These are phyloP conservation scores for Beauveria sp. DNA, from an alignment of 2,329 filamentous ascomycete genomes.

Conservation along the genomic window DNA sequence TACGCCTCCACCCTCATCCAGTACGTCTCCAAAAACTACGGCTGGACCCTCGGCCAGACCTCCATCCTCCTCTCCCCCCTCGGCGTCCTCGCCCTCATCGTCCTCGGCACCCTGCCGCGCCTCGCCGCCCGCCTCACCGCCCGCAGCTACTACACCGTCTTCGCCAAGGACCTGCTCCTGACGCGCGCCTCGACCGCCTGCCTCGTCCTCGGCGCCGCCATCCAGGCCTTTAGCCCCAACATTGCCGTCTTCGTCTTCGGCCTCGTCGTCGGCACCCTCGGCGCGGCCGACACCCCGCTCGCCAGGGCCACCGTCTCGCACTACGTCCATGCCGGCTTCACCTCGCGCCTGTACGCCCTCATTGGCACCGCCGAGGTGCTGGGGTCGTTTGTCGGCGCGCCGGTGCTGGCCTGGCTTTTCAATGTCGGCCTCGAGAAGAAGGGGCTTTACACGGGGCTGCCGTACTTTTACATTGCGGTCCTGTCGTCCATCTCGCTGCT, in stretches of 20 bases:
- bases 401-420: slow-evolving; percentile 32
- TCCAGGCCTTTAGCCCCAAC: slow-evolving; percentile 27
- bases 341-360: slow-evolving; percentile 33
- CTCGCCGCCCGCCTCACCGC: slow-evolving; percentile 24
- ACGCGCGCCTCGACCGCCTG: slow-evolving; percentile 26
- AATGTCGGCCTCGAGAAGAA: slow-evolving; percentile 27
- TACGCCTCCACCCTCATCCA: slow-evolving; percentile 30
- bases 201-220: slow-evolving; percentile 24
- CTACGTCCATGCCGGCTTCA: slow-evolving; percentile 29
- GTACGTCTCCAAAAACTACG: slow-evolving; percentile 37
- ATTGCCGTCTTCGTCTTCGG: slow-evolving; percentile 29
- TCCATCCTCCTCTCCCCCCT: slow-evolving; percentile 34
- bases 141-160: slow-evolving; percentile 21
- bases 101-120: slow-evolving; percentile 29
- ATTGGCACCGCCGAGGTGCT: slow-evolving; percentile 32
- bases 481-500: slow-evolving; percentile 22
- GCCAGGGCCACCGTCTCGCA: slow-evolving; percentile 33
- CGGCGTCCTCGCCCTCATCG: slow-evolving; percentile 30
- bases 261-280: slow-evolving; percentile 29
- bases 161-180: slow-evolving; percentile 30
- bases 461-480: slow-evolving; percentile 31
- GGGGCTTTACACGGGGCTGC: slow-evolving; percentile 30
- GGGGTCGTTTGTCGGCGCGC: slow-evolving; percentile 33
- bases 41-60: slow-evolving; percentile 34
- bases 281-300: slow-evolving; percentile 30